These are phyloP conservation scores for Backusella mclennaniae DNA, from an alignment of 192 early-diverging fungal genomes.

Conservation along the genomic window DNA sequence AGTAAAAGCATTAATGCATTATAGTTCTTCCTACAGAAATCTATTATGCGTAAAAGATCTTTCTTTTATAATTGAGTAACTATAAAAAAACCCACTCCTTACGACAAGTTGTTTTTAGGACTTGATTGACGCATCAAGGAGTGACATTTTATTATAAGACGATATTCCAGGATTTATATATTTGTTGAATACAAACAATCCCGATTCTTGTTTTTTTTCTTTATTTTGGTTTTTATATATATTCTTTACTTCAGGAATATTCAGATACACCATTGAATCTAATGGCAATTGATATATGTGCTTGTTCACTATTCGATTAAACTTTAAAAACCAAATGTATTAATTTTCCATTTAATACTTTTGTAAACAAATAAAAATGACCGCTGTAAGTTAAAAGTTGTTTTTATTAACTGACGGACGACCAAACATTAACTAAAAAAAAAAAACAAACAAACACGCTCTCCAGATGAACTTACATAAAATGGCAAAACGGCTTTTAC, in stretches of 20 bases:
- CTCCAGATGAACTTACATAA: neutral
- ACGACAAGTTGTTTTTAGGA: slow-evolving; percentile 3
- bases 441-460: slow-evolving; percentile 3
- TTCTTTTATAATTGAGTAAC: neutral
- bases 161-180: neutral
- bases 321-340: neutral
- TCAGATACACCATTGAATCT: no score
- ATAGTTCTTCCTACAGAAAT: slow-evolving; percentile 7
- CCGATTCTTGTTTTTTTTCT: neutral
- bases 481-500: neutral
- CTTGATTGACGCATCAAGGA: slow-evolving; percentile 8
- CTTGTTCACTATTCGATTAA: neutral
- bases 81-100: neutral
- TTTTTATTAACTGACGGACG: neutral
- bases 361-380: neutral
- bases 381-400: neutral
- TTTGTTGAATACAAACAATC: neutral
- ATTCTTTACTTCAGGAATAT: neutral
- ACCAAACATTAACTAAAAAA: neutral
- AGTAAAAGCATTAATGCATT: neutral
- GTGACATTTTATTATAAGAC: neutral
- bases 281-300: no score
- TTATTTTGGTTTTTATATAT: neutral
- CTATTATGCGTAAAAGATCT: neutral
- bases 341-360: neutral